Percentiles rank a stretch among this genome's conserved stretches.
phyloP scores from a whole-genome alignment of 208 protist species.

The Trypanosomatidae sp. region DNA sequence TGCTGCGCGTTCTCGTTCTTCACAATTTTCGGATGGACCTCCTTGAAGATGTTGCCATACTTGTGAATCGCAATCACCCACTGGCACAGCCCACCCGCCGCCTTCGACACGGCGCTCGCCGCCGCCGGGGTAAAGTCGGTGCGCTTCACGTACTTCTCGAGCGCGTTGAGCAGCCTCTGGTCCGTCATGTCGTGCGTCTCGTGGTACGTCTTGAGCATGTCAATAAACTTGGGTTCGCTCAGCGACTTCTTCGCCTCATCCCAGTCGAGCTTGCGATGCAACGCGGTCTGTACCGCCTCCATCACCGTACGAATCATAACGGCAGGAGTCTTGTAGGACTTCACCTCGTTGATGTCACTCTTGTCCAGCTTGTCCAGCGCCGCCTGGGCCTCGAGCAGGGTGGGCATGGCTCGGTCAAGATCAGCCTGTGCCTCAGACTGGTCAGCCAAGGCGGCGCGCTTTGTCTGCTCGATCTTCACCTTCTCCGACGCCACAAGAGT shows the following conservation, averaged over 20 bases:
- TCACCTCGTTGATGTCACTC: slow-evolving; percentile 98
- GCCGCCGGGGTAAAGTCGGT: slow-evolving; percentile 92
- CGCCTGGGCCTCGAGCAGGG: slow-evolving; percentile 94
- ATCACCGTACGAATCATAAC: slow-evolving; percentile 95
- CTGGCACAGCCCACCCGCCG: slow-evolving; percentile 95
- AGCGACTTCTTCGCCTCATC: slow-evolving; percentile 97
- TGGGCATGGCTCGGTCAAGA: slow-evolving; percentile 96
- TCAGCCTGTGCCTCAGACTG: slow-evolving; percentile 95
- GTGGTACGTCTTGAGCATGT: slow-evolving; percentile 96
- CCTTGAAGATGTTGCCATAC: slow-evolving; percentile 96
- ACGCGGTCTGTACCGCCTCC: slow-evolving; percentile 96
- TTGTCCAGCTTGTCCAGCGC: slow-evolving; percentile 97
- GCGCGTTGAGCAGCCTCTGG: slow-evolving; percentile 93
- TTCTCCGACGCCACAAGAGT: slow-evolving; percentile 93
- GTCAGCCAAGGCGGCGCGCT: slow-evolving; percentile 86
- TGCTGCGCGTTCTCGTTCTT: slow-evolving; percentile 94
- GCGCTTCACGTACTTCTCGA: slow-evolving; percentile 95
- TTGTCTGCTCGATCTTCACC: slow-evolving; percentile 95
- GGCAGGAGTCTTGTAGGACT: slow-evolving; percentile 96
- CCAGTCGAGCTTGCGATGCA: slow-evolving; percentile 94
- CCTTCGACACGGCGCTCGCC: slow-evolving; percentile 94
- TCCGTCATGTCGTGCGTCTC: slow-evolving; percentile 97
- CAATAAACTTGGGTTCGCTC: slow-evolving; percentile 95
- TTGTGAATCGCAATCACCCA: slow-evolving; percentile 98
- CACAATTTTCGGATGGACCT: slow-evolving; percentile 97